Conservation (phyloP, 139 green algal genomes). For the Coccomyxa sp. region DNA sequence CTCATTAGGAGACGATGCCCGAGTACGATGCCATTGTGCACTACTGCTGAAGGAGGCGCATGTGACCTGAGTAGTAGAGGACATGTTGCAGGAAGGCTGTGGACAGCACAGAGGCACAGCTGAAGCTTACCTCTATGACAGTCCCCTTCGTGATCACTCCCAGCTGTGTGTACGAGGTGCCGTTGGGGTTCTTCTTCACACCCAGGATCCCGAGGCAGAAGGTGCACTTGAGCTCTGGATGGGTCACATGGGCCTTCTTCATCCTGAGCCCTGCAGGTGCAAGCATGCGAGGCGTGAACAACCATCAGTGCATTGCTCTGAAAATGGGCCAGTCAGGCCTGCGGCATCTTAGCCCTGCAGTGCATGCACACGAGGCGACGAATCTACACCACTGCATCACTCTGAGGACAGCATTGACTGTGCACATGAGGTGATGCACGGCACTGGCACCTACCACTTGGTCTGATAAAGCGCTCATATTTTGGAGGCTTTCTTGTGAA, state of each 20-base stretch:
- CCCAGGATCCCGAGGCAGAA: conserved; percentile 96
- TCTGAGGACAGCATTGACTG: no score
- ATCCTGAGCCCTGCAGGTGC: conserved; percentile 81
- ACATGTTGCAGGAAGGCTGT: neutral
- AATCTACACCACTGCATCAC: no score
- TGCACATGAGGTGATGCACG: no score
- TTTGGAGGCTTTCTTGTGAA: conserved; percentile 99
- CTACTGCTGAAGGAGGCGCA: neutral
- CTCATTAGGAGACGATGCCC: neutral
- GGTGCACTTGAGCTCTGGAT: conserved; percentile 98
- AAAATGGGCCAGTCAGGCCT: neutral
- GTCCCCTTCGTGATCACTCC: conserved; percentile 97
- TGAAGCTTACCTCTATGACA: conserved; percentile 76
- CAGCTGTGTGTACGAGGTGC: conserved; percentile 90
- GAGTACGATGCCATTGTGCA: neutral
- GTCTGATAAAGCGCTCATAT: conserved; percentile 99
- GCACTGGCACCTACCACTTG: conserved; percentile 49
- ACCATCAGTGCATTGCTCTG: no score
- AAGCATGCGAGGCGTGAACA: neutral
- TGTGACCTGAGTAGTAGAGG: neutral
- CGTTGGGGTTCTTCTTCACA: conserved; percentile 99
- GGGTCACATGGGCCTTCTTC: conserved; percentile 98
- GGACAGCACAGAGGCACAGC: neutral
- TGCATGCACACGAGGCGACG: no score
- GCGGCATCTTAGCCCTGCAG: no score